Evolutionary conservation across 805 yeast species (phyloP).

Genomic region (Kodamaea lidongshanica): DNA sequence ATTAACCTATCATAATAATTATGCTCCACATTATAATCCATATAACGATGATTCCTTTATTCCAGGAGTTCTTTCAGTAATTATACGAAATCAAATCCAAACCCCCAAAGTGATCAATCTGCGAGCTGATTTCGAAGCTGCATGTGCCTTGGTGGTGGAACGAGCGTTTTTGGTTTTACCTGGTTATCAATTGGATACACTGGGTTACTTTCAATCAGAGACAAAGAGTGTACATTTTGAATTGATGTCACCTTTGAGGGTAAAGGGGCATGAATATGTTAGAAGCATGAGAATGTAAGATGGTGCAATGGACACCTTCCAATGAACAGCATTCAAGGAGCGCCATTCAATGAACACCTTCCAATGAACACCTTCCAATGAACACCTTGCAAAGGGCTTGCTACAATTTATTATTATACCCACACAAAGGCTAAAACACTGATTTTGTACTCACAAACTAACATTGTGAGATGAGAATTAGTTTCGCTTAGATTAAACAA

Average conservation of each 20-base stretch:
- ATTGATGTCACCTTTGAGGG: background rate
- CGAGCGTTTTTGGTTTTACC: conserved; percentile 1
- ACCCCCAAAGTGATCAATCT: background rate
- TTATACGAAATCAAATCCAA: background rate
- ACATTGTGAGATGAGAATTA: no score
- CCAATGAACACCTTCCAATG: no score
- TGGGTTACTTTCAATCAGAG: no score
- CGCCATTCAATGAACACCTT: conserved; percentile 1
- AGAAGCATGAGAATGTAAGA: background rate
- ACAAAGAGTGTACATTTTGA: background rate
- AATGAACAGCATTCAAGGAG: no score
- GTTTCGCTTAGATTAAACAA: no score
- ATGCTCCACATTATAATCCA: conserved; percentile 3
- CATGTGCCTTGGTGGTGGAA: conserved; percentile 2
- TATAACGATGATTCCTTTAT: conserved; percentile 1
- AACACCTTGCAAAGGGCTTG: background rate
- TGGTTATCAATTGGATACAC: no score
- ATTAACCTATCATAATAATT: conserved; percentile 2
- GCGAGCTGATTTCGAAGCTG: conserved; percentile 2
- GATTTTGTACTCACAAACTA: no score
- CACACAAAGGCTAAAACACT: background rate
- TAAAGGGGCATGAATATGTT: background rate
- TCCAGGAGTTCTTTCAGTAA: conserved; percentile 2
- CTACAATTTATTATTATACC: no score
- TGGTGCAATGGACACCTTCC: background rate